Evolutionary conservation across 1,284 basidiomycete genomes (phyloP), one percentile per base, ranked within the genome.

Genomic region (Trichosporon coremiiforme): DNA sequence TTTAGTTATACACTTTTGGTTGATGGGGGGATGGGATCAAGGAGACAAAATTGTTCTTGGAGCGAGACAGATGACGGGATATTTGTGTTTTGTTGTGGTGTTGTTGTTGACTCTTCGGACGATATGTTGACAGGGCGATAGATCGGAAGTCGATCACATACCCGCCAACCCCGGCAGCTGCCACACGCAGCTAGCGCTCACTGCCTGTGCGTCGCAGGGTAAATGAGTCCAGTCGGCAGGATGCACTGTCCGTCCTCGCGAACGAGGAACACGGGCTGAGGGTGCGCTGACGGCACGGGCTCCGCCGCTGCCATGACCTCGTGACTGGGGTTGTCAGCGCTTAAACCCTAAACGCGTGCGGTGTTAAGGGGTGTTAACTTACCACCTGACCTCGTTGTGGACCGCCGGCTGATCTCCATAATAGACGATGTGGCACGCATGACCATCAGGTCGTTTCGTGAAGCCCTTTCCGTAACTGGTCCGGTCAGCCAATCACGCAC

Each of bases 381-480:
- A 90, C 84, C 93, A 95, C 74, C 93, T 87, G 74, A 94, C 90
- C 85, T 96, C 93, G 74, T 93, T 91, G 79, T 90, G 92, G 36
- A 89, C 88, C 66, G 92, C 93, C 60, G 92, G 91, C 80, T 94
- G 91, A 45, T 91, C 89, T 60, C 93, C 94, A 79, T 94, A 97
- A 86, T 92, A 97, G 65, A 96, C 89, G 15, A 69, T 31, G 72
- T 80, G 74, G 31, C 74, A 71, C 6, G 81, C 67, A 6, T 62
- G 69, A 86, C 89, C 75, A 91, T 87, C 73, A 87, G 90, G 73
- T 90, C 91, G 68, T 85, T 93, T 93, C 77, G 87, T 87, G 82
- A 97, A 94, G 84, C 95, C 93, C 82, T 94, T 92, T 70, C 94
- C 95, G 78, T 94, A 93, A 85, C 89, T 88, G 89, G 33, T 20